Evolutionary conservation across 202 grass and related monocot genomes (phyloP).

Genomic region (Dendrocalamus latiflorus): DNA sequence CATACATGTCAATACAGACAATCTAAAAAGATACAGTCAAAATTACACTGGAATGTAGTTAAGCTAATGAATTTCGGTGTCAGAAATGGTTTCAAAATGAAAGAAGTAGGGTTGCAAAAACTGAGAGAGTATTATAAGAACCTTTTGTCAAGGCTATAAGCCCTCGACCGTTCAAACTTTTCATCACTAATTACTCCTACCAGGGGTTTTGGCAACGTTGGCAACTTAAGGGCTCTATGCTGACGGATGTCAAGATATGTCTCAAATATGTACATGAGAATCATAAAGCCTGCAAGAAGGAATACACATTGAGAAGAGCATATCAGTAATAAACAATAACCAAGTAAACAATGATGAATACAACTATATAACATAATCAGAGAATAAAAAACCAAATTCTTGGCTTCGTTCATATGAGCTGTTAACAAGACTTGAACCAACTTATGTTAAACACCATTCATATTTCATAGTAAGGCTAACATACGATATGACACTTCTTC

Average conservation of each 20-base stretch:
- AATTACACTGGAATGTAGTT: neutral
- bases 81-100: neutral
- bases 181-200: too few relatives aligned
- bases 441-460: neutral
- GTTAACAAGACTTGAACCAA: neutral
- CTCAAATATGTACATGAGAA: too few relatives aligned
- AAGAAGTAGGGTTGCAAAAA: too few relatives aligned
- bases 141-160: slow-evolving; percentile 99
- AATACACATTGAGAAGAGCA: neutral
- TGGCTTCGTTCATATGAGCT: neutral
- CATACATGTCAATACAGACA: too few relatives aligned
- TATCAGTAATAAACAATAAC: neutral
- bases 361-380: neutral
- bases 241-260: too few relatives aligned
- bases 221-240: too few relatives aligned
- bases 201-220: too few relatives aligned
- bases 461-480: neutral
- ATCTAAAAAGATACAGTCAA: neutral
- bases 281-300: too few relatives aligned
- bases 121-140: neutral
- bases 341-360: neutral
- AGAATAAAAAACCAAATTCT: neutral
- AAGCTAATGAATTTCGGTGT: neutral
- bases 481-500: neutral
- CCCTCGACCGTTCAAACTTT: too few relatives aligned